phyloP scores from a whole-genome alignment of 257 asterid species.

The Lycium barbarum region DNA sequence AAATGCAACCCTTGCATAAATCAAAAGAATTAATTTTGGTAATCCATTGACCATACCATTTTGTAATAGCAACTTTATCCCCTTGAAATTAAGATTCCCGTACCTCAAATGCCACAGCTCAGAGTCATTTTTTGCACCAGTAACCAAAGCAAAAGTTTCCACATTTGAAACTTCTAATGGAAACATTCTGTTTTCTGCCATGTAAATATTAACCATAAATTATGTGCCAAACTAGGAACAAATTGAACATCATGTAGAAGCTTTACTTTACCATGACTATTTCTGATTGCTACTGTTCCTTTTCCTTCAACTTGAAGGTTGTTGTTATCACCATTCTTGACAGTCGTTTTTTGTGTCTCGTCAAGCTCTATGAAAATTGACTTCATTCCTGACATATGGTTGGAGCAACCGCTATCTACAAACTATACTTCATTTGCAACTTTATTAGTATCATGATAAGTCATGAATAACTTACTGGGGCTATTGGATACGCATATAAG shows the following conservation, averaged over 20 bases:
- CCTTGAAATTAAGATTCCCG: background rate
- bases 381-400: background rate
- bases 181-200: constrained; percentile 23
- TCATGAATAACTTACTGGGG: too few relatives aligned
- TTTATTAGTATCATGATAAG: too few relatives aligned
- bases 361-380: constrained; percentile 28
- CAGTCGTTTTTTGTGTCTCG: background rate
- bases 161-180: background rate
- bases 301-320: constrained; percentile 13
- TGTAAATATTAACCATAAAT: background rate
- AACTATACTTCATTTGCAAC: background rate
- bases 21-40: constrained; percentile 21
- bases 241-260: constrained; percentile 17
- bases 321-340: background rate
- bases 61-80: background rate
- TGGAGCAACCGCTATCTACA: background rate
- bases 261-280: background rate
- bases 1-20: too few relatives aligned
- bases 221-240: constrained; percentile 25
- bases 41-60: constrained; percentile 13
- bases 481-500: too few relatives aligned
- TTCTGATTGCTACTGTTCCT: background rate
- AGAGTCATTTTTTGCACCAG: background rate
- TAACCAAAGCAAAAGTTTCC: background rate
- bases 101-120: constrained; percentile 26